phyloP scores from a whole-genome alignment of 371 early-diverging fungal species.

The Entomophthora muscae region DNA sequence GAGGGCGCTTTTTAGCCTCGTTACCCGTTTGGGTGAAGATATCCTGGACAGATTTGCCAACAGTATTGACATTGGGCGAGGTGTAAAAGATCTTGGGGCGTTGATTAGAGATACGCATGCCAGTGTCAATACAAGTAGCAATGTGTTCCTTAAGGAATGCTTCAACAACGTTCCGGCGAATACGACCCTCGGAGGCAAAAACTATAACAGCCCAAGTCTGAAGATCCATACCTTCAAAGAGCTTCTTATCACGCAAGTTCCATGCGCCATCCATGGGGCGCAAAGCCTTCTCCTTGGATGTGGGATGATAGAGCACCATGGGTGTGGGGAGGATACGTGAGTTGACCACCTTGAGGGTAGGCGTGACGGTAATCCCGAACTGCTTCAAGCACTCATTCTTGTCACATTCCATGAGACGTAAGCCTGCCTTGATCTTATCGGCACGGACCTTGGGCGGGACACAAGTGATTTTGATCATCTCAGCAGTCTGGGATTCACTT shows the following conservation, averaged over 20 bases:
- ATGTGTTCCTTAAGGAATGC: conserved; percentile 30
- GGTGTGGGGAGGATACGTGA: conserved; percentile 67
- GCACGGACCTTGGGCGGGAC: conserved; percentile 48
- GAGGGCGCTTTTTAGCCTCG: conserved; percentile 49
- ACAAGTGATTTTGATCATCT: conserved; percentile 82
- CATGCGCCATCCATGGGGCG: conserved; percentile 74
- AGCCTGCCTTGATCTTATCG: conserved; percentile 31
- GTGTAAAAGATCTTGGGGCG: conserved; percentile 54
- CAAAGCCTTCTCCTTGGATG: conserved; percentile 34
- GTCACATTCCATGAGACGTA: conserved; percentile 24
- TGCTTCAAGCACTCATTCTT: conserved; percentile 30
- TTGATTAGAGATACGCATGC: conserved; percentile 33
- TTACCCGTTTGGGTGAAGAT: conserved; percentile 25
- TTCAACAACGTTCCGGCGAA: conserved; percentile 18
- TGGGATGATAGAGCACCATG: conserved; percentile 43
- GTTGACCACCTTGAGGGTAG: conserved; percentile 27
- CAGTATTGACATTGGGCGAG: conserved; percentile 30
- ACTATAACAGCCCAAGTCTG: conserved; percentile 68
- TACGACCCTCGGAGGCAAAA: conserved; percentile 20
- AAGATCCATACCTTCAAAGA: conserved; percentile 51
- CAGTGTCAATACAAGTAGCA: conserved; percentile 28
- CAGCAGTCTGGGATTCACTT: conserved; percentile 67
- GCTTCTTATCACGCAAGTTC: conserved; percentile 79
- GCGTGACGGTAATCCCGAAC: conserved; percentile 47
- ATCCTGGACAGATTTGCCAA: conserved; percentile 35